Base-by-base conservation (phyloP, 2,329 filamentous ascomycete species). In the Botryotinia convoluta region DNA sequence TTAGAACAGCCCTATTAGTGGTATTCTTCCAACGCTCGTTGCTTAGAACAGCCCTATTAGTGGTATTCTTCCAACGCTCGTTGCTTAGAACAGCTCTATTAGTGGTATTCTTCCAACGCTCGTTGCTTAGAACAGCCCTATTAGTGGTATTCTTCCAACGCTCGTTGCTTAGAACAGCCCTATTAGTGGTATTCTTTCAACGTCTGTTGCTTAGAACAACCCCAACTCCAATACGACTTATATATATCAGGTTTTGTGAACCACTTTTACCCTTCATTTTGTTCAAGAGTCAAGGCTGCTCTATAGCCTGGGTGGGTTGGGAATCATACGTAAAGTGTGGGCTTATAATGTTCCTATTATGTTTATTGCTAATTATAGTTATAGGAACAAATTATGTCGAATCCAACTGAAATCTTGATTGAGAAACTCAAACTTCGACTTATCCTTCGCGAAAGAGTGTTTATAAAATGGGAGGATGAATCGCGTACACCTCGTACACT, bases 261-360 rank as follows among this genome's bases (percentile, higher is more conserved):
- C 22, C 62, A 22, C 62, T 65, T 48, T n/a, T 65, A 48, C 3
- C 18, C 26, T 10, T 65, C 39, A 64, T n/a, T 48, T 35, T 65
- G 4, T 26, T 32, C 42, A 65, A 65, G 63, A 37, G 42, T 51
- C 29, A 65, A 65, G 63, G 63, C 63, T 65, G 63, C 63, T 65
- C 29, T 65, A 65, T 65, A 65, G 63, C 63, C 63, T 65, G 63
- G 63, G 63, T 65, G 63, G 63, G 63, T 65, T 29, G 62, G 63
- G 42, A 65, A 65, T 65, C 63, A 65, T 20, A 65, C 42, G 2
- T 65, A 26, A 65, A 45, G 63, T 65, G 63, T 65, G 42, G 42
- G 42, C 63, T 54, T 14, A n/a, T 54, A n/a, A 14, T n/a, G 3
- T 54, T 54, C 4, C 26, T 54, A 54, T 54, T 32, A 48, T 44